Base-by-base conservation (phyloP, 148 eudicot genomes). In the Vaccinium vitisidaea region DNA sequence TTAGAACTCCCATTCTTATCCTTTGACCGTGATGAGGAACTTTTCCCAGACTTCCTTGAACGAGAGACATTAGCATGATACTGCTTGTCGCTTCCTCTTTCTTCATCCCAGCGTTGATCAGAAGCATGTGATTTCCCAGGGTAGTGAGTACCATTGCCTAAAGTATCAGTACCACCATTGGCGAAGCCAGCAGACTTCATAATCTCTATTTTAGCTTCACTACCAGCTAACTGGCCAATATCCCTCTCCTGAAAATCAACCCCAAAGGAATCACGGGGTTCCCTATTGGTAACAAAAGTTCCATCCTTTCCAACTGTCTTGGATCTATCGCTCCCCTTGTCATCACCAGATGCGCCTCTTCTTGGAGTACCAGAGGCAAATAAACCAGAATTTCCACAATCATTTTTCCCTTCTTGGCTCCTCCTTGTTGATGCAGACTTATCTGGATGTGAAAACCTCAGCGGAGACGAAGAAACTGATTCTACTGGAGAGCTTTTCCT, bases 391-490 rank as follows among this genome's bases (percentile, higher is more conserved):
- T 88, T 86, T 58, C 86, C 87, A 85, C 77, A 86, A 77, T 84
- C 86, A 84, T 86, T 85, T 88, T 84, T 89, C 85, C 81, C 87
- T 30, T 50, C 83, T 23, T 61, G 86, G 78, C 85, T 89, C 85
- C 86, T 87, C 75, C 55, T 81, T 13, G 61, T 83, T 70, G 88
- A 83, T 55, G 81, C 58, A 86, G 85, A 84, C 70, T 88, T 91
- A 50, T 95, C 93, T 55, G 87, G 75, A 85, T 88, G 88, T 76
- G 87, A 84, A 78, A 86, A 86, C 90, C 94, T 93, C 83, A 92
- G 75, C 61, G 99, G 98, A 86, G 98, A 97, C 53, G 99, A 97
- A 83, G 98, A 95, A 85, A 97, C 99, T 76, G 99, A 97, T 85
- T 91, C 98, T 83, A 97, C 96, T 25, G 99, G 99, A 25, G 99